phyloP scores from a whole-genome alignment of 257 asterid genomes.

The Parsonsia alboflavescens region DNA sequence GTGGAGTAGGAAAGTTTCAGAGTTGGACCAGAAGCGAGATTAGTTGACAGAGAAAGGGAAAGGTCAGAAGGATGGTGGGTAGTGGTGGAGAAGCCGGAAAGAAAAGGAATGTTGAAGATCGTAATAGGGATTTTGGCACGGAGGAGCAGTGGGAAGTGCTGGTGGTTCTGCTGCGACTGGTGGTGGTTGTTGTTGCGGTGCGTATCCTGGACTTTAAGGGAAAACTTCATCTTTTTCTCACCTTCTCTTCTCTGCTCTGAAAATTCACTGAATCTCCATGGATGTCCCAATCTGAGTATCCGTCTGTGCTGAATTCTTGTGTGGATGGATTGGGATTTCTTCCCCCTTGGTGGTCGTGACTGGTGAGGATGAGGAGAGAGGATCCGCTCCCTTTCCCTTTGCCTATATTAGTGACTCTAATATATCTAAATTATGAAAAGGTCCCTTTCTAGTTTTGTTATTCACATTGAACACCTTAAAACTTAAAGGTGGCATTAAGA shows the following conservation, averaged over 20 bases:
- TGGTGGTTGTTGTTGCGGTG: slow-evolving; percentile 26
- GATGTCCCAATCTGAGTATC: background rate
- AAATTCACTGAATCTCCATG: slow-evolving; percentile 7
- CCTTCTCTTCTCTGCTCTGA: background rate
- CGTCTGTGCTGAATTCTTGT: background rate
- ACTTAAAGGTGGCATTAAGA: too few species aligned
- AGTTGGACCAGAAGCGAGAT: slow-evolving; percentile 62
- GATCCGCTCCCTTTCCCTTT: too few species aligned
- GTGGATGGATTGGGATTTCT: background rate
- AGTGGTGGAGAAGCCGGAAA: slow-evolving; percentile 79
- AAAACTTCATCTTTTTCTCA: slow-evolving; percentile 50
- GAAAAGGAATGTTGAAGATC: slow-evolving; percentile 68
- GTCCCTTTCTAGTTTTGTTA: background rate
- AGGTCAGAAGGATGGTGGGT: slow-evolving; percentile 77
- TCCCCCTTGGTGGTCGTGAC: too few species aligned
- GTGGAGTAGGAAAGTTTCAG: slow-evolving; percentile 68
- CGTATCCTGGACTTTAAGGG: slow-evolving; percentile 56
- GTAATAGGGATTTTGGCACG: slow-evolving; percentile 79
- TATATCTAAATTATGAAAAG: background rate
- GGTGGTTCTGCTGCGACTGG: slow-evolving; percentile 17
- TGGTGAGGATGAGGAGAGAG: too few species aligned
- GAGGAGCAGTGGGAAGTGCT: slow-evolving; percentile 47
- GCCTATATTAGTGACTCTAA: too few species aligned
- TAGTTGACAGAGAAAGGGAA: slow-evolving; percentile 72
- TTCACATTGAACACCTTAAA: background rate